These are phyloP conservation scores for Trypanosoma cruzi DNA, from an alignment of 208 protist species.

Conservation along the genomic window DNA sequence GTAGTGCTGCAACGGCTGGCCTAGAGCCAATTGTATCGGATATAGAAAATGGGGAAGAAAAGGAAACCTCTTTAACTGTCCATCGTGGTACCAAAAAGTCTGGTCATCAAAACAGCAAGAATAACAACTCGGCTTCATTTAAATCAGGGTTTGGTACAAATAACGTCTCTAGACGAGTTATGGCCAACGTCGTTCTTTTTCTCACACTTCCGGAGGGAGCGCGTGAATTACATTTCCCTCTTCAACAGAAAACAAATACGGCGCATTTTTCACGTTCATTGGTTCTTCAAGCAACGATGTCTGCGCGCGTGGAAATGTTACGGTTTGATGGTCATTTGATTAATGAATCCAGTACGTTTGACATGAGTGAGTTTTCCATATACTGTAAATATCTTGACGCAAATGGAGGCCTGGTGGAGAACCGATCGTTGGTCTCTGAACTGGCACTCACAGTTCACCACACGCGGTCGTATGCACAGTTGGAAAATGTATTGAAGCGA, in stretches of 20 bases:
- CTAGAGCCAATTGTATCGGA: background rate
- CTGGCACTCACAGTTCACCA: constrained; percentile 30
- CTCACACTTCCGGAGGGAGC: constrained; percentile 20
- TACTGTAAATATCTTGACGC: constrained; percentile 27
- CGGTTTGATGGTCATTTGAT: constrained; percentile 4
- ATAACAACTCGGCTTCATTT: background rate
- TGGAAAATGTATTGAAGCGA: constrained; percentile 2
- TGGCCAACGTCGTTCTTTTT: constrained; percentile 11
- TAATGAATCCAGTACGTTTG: constrained; percentile 26
- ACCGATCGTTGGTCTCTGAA: constrained; percentile 30
- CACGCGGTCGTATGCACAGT: background rate
- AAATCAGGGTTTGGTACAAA: background rate
- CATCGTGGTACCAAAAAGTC: background rate
- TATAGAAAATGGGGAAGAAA: constrained; percentile 1
- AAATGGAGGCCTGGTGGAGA: constrained; percentile 18
- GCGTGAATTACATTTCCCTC: background rate
- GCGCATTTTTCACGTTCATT: constrained; percentile 19
- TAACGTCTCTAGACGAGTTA: constrained; percentile 9
- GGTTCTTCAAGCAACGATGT: constrained; percentile 17
- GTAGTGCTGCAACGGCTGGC: background rate
- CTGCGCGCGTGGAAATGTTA: constrained; percentile 15
- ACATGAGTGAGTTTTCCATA: constrained; percentile 31
- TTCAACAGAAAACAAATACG: background rate
- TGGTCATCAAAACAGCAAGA: background rate
- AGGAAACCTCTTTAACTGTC: background rate